Base-by-base conservation (phyloP, 2,329 filamentous ascomycete genomes). In the Endoconidiophora polonica region DNA sequence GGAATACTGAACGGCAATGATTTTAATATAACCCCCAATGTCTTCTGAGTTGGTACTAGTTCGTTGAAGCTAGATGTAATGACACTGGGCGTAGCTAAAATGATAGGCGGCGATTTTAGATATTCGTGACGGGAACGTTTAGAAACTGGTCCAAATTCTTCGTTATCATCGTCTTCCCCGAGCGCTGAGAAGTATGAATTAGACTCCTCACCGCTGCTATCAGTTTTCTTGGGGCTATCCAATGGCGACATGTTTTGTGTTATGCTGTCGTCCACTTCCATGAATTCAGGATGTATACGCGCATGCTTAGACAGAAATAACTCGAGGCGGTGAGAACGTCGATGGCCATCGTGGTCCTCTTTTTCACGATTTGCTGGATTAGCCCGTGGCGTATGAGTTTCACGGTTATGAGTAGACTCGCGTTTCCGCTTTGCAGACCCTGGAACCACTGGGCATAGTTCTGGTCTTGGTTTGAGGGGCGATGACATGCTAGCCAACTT, bases 131-230 rank as follows among this genome's bases (percentile, higher is more conserved):
- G 47, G 12, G 18, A 33, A 22, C 47, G 47, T 20, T 49, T 49
- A 22, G 47, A 41, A 6, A 33, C 41, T 12, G 43, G 47, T 4
- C 22, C 16, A 24, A 44, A 41, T 23, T 38, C 41, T 12, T 20
- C 20, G 4, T 23, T 39, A 18, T 49, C 47, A 12, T 22, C 41
- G 20, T 16, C n/a, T n/a, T 12, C 39, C 12, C 29, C 29, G 3
- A 12, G 29, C 12, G 18, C 22, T 4, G 40, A 23, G 2, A 37
- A 49, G 24, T 43, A 37, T 12, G 24, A 37, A 24, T 26, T 24
- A 16, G 40, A 49, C 16, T 49, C 47, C 20, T 49, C 47, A 12
- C 47, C 45, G n/a, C 45, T 47, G 36, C 45, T 47, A 38, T 47
- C 45, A 5, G 45, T 23, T 9, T 47, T 47, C 23, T 20, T 41